Conservation (phyloP, 108 stramenopile species). For the Fistulifera pelliculosa region DNA sequence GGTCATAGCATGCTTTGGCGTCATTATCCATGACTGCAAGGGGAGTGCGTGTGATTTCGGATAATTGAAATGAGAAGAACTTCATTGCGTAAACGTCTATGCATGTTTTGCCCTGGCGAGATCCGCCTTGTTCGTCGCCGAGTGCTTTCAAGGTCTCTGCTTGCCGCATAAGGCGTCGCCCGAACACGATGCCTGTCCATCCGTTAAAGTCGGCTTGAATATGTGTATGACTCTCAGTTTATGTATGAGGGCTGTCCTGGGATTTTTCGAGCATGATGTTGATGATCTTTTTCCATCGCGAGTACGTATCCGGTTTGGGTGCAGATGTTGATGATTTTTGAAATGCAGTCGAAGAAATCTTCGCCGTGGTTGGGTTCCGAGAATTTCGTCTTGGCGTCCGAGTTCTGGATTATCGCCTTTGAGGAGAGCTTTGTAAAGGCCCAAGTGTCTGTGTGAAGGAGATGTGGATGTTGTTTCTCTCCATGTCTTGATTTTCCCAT, state of each 20-base stretch:
- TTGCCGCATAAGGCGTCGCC: not conserved
- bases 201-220: constrained; percentile 1
- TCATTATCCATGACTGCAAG: constrained; percentile 1
- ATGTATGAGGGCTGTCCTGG: constrained; percentile 1
- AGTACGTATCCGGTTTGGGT: not conserved
- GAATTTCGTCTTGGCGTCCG: too few relatives aligned
- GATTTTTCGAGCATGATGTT: constrained; percentile 1
- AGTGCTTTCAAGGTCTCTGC: not conserved
- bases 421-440: not conserved
- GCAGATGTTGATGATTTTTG: not conserved
- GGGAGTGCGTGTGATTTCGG: not conserved
- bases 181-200: not conserved
- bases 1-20: constrained; percentile 7
- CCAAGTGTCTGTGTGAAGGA: not conserved
- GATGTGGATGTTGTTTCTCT: too few relatives aligned
- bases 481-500: too few relatives aligned
- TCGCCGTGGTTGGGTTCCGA: too few relatives aligned
- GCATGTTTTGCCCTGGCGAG: not conserved
- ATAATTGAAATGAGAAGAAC: not conserved
- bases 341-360: too few relatives aligned
- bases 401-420: too few relatives aligned
- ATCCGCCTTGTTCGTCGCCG: constrained; percentile 6
- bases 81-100: not conserved
- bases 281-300: not conserved
- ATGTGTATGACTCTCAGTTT: constrained; percentile 5